Evolutionary conservation across 768 basidiomycete species (phyloP).

Genomic region (Termitomyces sp.): DNA sequence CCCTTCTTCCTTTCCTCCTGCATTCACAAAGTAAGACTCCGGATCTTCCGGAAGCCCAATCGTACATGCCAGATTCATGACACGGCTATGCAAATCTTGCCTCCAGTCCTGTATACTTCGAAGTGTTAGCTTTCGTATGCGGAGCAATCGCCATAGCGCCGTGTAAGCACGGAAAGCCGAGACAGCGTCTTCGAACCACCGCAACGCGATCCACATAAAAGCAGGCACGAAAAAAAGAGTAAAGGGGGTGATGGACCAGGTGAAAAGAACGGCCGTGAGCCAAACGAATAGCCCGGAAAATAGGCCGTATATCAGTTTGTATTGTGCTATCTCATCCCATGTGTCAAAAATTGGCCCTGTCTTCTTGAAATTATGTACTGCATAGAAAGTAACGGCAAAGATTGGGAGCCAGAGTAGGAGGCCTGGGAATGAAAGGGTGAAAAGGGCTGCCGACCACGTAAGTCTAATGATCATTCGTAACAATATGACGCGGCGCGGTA

Average conservation of each 20-base stretch:
- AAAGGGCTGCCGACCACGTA: constrained; percentile 55
- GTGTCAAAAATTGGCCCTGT: constrained; percentile 81
- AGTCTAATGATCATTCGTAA: constrained; percentile 63
- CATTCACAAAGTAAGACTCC: constrained; percentile 54
- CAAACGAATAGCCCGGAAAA: constrained; percentile 69
- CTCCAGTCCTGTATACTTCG: constrained; percentile 48
- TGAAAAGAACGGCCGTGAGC: constrained; percentile 44
- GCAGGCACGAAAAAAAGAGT: constrained; percentile 59
- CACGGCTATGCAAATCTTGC: constrained; percentile 51
- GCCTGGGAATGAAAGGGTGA: constrained; percentile 66
- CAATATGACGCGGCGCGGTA: constrained; percentile 47
- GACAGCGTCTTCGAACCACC: constrained; percentile 84
- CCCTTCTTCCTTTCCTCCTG: constrained; percentile 66
- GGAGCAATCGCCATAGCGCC: constrained; percentile 54
- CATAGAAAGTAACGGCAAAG: constrained; percentile 63
- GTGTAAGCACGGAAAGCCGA: constrained; percentile 72
- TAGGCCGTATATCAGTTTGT: constrained; percentile 82
- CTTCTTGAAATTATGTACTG: constrained; percentile 72
- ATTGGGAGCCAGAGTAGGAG: constrained; percentile 80
- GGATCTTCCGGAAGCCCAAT: constrained; percentile 66
- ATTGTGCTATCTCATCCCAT: constrained; percentile 87
- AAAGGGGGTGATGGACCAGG: constrained; percentile 54
- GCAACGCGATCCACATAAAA: constrained; percentile 85
- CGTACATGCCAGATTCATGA: constrained; percentile 56
- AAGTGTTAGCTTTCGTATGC: constrained; percentile 54